Base-by-base conservation (phyloP, 768 basidiomycete genomes). In the Tricholoma flavovirens region DNA sequence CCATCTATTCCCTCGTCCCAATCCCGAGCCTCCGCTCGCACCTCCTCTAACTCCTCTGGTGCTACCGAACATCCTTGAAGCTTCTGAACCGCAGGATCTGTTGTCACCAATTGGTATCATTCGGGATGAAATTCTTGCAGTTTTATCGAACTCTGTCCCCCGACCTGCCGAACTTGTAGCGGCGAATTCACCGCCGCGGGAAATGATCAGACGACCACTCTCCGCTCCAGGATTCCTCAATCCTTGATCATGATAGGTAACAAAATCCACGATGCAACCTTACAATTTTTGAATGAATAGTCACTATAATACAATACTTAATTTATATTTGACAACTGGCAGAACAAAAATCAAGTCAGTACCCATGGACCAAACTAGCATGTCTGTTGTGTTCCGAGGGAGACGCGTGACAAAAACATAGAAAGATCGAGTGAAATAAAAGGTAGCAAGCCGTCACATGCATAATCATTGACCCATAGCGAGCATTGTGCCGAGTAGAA, bases 1-100 rank as follows among this genome's bases (percentile, higher is more conserved):
- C 54, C 77, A 79, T 58, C 66, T 78, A n/a, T 64, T 77, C 56
- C 51, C 66, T 19, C 59, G 60, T 49, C 62, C 40, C 5, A 56
- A 56, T 24, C 24, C 57, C 45, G 57, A 60, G 43, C 55, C 55
- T 53, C 40, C 52, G 32, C 40, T 17, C 4, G 5, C 22, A 32
- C 26, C 17, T 17, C 26, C 46, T 30, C 29, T 26, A 3, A 30
- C 14, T 15, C 26, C 24, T 4, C 3, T 30, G 3, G n/a, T 49
- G 26, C 26, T n/a, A 1, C 26, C 26, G 29, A 49, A 7, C 8
- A 9, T 12, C 1, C 15, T 17, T 4, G 26, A 30, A 17, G 3
- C n/a, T 26, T 26, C n/a, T 17, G 29, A 49, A 29, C 5, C 46
- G 4, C 26, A 11, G 17, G 46, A 49, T 5, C 46, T 30, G 26